A percentile compares a stretch with the other conserved stretches of the same genome.
These are phyloP conservation scores for Phylloboletellus chloephorus DNA, from an alignment of 1,284 basidiomycete species.

Conservation along the genomic window DNA sequence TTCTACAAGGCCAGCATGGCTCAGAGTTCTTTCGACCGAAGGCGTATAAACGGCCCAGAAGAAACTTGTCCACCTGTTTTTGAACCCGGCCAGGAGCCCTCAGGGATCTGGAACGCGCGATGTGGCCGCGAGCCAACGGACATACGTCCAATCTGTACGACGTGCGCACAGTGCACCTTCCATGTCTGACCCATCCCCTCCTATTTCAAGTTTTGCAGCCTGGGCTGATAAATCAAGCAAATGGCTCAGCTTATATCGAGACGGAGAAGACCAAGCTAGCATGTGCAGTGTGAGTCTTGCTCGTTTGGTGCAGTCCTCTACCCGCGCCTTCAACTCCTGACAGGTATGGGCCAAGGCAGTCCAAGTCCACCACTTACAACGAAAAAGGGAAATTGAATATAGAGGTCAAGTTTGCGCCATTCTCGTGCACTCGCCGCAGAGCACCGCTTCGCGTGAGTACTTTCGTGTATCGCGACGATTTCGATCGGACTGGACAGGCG, in stretches of 20 bases:
- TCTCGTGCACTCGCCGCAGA: constrained; percentile 71
- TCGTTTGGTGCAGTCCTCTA: constrained; percentile 8
- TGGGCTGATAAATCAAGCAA: constrained; percentile 87
- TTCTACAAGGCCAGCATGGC: constrained; percentile 32
- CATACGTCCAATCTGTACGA: constrained; percentile 81
- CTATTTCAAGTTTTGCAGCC: constrained; percentile 71
- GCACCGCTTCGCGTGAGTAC: constrained; percentile 79
- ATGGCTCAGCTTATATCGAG: constrained; percentile 94
- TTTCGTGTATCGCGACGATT: not conserved
- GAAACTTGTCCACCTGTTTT: constrained; percentile 66
- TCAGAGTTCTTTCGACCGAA: constrained; percentile 67
- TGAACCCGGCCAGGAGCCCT: constrained; percentile 37
- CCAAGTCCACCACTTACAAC: constrained; percentile 72
- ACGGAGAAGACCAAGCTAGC: constrained; percentile 86
- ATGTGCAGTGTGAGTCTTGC: constrained; percentile 75
- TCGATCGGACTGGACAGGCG: constrained; percentile 14
- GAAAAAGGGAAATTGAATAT: constrained; percentile 89
- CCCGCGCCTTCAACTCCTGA: constrained; percentile 1
- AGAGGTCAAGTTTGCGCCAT: constrained; percentile 95
- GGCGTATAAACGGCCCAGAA: constrained; percentile 86
- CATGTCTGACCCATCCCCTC: constrained; percentile 10
- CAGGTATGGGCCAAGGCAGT: constrained; percentile 92
- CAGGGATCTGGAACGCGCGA: constrained; percentile 12
- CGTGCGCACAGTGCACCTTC: not conserved
- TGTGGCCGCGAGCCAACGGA: constrained; percentile 47